phyloP scores from a whole-genome alignment of 306 rosid species.

The Clitoria ternatea region DNA sequence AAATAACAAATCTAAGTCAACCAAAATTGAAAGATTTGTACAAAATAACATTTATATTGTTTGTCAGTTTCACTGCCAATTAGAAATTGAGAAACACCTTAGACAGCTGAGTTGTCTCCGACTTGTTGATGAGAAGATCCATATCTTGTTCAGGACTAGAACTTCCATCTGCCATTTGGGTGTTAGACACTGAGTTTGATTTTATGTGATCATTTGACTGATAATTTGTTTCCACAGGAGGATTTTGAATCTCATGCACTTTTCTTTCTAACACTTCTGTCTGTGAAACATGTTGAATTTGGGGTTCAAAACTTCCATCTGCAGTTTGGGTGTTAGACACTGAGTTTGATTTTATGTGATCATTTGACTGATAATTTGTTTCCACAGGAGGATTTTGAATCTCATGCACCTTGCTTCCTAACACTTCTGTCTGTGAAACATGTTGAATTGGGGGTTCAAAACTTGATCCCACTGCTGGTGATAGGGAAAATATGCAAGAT shows the following conservation, averaged over 20 bases:
- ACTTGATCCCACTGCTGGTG: not conserved
- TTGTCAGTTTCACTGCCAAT: not conserved
- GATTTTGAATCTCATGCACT: not conserved
- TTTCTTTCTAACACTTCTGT: not conserved
- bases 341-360: not conserved
- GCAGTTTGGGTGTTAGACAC: not conserved
- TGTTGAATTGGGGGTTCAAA: not conserved
- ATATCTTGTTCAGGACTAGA: not conserved
- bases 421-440: not conserved
- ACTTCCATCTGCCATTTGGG: not conserved
- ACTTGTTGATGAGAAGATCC: not conserved
- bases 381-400: not conserved
- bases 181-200: not conserved
- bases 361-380: not conserved
- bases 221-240: not conserved
- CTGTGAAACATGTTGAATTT: not conserved
- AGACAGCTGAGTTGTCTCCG: not conserved
- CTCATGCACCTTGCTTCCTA: not conserved
- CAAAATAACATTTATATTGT: not conserved
- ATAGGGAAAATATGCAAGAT: not conserved
- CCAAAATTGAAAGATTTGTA: not conserved
- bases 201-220: slow-evolving; percentile 1
- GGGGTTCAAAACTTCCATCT: not conserved
- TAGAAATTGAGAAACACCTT: slow-evolving; percentile 13
- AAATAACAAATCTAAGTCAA: not conserved